A percentile compares a stretch with the other conserved stretches of the same genome.
These are phyloP conservation scores for Polyporus arcularius DNA, from an alignment of 768 basidiomycete genomes.

Conservation along the genomic window DNA sequence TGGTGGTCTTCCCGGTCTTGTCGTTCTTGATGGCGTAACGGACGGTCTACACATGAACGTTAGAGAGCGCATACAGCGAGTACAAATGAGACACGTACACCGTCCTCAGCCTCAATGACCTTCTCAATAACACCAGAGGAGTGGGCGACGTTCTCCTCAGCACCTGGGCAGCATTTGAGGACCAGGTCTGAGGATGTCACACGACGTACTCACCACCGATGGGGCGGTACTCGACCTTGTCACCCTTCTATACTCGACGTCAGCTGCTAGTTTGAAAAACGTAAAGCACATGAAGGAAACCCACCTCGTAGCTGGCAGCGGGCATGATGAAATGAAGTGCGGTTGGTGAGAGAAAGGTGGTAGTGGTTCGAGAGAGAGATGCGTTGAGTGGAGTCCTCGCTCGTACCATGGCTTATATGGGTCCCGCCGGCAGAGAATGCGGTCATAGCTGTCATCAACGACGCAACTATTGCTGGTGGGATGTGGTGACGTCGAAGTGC, in stretches of 20 bases:
- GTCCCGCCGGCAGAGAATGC: not conserved
- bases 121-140: constrained; percentile 38
- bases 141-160: constrained; percentile 40
- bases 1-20: constrained; percentile 43
- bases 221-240: constrained; percentile 46
- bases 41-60: constrained; percentile 24
- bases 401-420: not conserved
- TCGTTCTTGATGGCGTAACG: constrained; percentile 44
- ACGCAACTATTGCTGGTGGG: not conserved
- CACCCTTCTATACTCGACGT: constrained; percentile 33
- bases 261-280: not conserved
- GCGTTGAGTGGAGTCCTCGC: not conserved
- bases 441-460: constrained; percentile 12
- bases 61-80: too few species aligned
- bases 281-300: not conserved
- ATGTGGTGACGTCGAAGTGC: not conserved
- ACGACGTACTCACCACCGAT: constrained; percentile 34
- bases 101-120: constrained; percentile 32
- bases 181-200: too few species aligned
- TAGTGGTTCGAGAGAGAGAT: not conserved
- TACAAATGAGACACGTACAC: constrained; percentile 28
- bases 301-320: constrained; percentile 6
- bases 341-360: not conserved
- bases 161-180: constrained; percentile 11
- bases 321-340: not conserved